phyloP scores from a whole-genome alignment of 306 rosid species.

The Rosa rugosa region DNA sequence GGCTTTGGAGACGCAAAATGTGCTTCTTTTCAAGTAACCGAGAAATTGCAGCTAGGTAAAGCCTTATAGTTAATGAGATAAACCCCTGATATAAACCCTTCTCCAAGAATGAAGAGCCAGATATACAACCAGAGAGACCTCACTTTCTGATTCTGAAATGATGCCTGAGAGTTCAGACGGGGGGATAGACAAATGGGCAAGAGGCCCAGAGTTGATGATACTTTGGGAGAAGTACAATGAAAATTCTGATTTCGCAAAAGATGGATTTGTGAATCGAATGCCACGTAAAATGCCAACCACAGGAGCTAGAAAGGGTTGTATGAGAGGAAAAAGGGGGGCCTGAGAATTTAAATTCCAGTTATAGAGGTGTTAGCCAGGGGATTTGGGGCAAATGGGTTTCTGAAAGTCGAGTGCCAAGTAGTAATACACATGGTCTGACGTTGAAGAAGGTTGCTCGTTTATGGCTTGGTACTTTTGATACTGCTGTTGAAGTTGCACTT shows the following conservation, averaged over 20 bases:
- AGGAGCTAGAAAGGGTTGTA: constrained; percentile 67
- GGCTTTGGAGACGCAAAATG: no score
- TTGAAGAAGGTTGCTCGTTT: constrained; percentile 46
- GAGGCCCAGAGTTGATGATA: no score
- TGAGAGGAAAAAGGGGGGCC: constrained; percentile 83
- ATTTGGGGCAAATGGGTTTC: constrained; percentile 96
- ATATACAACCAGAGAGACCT: neutral
- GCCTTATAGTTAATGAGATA: neutral
- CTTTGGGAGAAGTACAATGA: constrained; percentile 53
- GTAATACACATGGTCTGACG: constrained; percentile 4
- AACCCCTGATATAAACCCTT: constrained; percentile 3
- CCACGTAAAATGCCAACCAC: no score
- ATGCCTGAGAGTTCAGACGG: constrained; percentile 33
- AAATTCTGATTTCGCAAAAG: constrained; percentile 32
- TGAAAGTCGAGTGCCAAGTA: constrained; percentile 69
- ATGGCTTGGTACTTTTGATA: constrained; percentile 91
- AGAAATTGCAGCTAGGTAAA: no score
- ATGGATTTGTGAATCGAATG: constrained; percentile 29
- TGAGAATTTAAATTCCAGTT: constrained; percentile 62
- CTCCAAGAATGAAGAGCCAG: neutral
- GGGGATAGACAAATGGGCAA: constrained; percentile 15
- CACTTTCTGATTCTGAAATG: constrained; percentile 23
- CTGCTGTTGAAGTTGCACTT: constrained; percentile 69
- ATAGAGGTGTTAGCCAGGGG: constrained; percentile 86
- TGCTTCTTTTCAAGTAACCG: no score